Percentiles rank a stretch among this genome's conserved stretches.
Conservation (phyloP, 2,329 filamentous ascomycete genomes). For the Arthroderma sp. region DNA sequence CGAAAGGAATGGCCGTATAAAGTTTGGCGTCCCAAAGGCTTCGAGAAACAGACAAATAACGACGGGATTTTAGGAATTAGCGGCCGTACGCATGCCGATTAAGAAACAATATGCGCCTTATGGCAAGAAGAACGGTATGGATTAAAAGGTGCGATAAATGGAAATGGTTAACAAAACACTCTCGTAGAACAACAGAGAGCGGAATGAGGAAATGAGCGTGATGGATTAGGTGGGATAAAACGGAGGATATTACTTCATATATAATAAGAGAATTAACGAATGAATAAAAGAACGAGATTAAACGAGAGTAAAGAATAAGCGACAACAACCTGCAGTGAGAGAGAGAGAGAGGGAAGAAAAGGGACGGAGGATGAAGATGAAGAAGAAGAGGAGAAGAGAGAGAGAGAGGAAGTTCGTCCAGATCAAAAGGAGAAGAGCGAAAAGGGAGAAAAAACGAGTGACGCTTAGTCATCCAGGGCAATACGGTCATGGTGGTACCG, state of each 20-base stretch:
- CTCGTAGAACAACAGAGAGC: neutral
- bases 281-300: constrained; percentile 5
- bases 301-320: constrained; percentile 3
- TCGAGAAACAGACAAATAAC: too few relatives aligned
- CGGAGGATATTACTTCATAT: neutral
- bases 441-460: constrained; percentile 1
- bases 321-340: constrained; percentile 10
- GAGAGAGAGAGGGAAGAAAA: constrained; percentile 8
- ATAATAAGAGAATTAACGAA: constrained; percentile 3
- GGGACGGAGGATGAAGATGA: constrained; percentile 1
- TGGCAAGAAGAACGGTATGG: too few relatives aligned
- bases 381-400: constrained; percentile 8
- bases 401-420: constrained; percentile 9
- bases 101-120: too few relatives aligned
- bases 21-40: too few relatives aligned
- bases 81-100: too few relatives aligned
- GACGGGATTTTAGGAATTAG: too few relatives aligned
- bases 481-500: too few relatives aligned
- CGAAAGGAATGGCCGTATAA: too few relatives aligned
- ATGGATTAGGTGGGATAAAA: neutral
- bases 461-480: neutral
- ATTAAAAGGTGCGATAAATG: too few relatives aligned
- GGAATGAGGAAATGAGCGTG: neutral
- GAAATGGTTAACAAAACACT: neutral
- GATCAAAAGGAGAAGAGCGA: constrained; percentile 3